These are phyloP conservation scores for Aspergillus clavatus DNA, from an alignment of 2,329 filamentous ascomycete genomes.

Conservation along the genomic window DNA sequence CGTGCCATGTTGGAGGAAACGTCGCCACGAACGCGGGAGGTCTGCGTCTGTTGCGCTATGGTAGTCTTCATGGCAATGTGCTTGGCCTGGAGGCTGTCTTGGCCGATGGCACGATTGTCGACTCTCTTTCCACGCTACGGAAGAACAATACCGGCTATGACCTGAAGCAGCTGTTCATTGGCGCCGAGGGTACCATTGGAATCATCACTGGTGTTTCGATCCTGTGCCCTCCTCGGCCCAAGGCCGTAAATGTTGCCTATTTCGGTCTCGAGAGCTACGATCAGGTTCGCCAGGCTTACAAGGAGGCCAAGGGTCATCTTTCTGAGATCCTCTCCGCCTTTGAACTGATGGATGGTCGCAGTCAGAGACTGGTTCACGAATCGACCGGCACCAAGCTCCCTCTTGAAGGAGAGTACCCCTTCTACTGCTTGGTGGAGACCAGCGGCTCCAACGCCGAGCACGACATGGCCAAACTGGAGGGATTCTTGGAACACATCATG, in stretches of 20 bases:
- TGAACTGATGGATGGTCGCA: slow-evolving; percentile 88
- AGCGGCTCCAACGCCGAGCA: slow-evolving; percentile 92
- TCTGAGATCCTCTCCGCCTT: slow-evolving; percentile 96
- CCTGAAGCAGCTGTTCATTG: slow-evolving; percentile 93
- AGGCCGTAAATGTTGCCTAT: slow-evolving; percentile 90
- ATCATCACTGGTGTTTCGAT: slow-evolving; percentile 89
- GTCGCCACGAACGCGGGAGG: slow-evolving; percentile 94
- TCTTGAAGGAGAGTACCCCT: slow-evolving; percentile 77
- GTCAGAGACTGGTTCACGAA: slow-evolving; percentile 69
- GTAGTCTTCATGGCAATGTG: slow-evolving; percentile 88
- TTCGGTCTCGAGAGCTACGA: slow-evolving; percentile 89
- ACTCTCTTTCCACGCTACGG: slow-evolving; percentile 79
- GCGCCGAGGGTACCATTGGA: slow-evolving; percentile 89
- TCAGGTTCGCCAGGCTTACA: slow-evolving; percentile 79
- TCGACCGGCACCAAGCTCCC: slow-evolving; percentile 75
- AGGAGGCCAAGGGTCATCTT: slow-evolving; percentile 81
- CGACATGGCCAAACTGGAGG: slow-evolving; percentile 83
- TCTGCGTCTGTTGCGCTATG: slow-evolving; percentile 82
- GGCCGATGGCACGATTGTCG: slow-evolving; percentile 84
- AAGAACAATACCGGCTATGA: slow-evolving; percentile 99
- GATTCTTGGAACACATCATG: slow-evolving; percentile 90
- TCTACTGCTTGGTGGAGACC: slow-evolving; percentile 96
- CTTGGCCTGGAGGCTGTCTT: slow-evolving; percentile 90
- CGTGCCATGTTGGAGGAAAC: slow-evolving; percentile 93
- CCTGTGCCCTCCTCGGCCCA: slow-evolving; percentile 78